Evolutionary conservation across 768 basidiomycete genomes (phyloP).

Genomic region (Rhizopogon vinicolor): DNA sequence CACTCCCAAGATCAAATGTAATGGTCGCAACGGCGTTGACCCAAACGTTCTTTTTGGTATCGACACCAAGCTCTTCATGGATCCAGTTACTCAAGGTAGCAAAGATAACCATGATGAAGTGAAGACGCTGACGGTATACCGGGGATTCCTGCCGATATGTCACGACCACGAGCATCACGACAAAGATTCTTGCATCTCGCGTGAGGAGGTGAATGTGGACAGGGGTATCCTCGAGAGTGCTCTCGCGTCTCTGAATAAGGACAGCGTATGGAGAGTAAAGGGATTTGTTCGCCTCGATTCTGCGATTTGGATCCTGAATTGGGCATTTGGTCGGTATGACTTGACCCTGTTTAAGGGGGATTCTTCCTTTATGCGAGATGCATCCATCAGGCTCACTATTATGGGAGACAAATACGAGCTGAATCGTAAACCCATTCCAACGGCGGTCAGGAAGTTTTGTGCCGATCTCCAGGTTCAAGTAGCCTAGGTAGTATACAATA

Average conservation of each 20-base stretch:
- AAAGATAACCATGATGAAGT: conserved; percentile 75
- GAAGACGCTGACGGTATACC: conserved; percentile 66
- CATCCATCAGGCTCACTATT: conserved; percentile 63
- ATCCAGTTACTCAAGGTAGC: conserved; percentile 1
- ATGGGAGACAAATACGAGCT: conserved; percentile 92
- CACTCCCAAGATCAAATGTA: conserved; percentile 79
- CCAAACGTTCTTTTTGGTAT: conserved; percentile 85
- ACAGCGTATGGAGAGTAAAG: conserved; percentile 78
- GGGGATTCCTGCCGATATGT: conserved; percentile 26
- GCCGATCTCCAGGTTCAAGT: conserved; percentile 34
- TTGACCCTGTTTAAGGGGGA: conserved; percentile 38
- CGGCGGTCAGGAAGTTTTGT: conserved; percentile 50
- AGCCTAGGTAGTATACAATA: conserved; percentile 11
- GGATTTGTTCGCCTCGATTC: conserved; percentile 64
- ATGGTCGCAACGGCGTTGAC: conserved; percentile 60
- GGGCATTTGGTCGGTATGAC: conserved; percentile 90
- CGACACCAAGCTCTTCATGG: conserved; percentile 72
- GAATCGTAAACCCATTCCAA: conserved; percentile 24
- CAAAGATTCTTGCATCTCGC: conserved; percentile 1
- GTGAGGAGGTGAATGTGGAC: conserved; percentile 22
- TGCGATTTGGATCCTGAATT: conserved; percentile 67
- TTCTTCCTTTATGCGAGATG: conserved; percentile 19
- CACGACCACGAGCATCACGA: conserved; percentile 15
- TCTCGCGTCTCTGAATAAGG: conserved; percentile 54
- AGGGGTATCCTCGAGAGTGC: conserved; percentile 39